Base-by-base conservation (phyloP, 176 grass and related monocot genomes). In the bread wheat (Triticum aestivum) region DNA sequence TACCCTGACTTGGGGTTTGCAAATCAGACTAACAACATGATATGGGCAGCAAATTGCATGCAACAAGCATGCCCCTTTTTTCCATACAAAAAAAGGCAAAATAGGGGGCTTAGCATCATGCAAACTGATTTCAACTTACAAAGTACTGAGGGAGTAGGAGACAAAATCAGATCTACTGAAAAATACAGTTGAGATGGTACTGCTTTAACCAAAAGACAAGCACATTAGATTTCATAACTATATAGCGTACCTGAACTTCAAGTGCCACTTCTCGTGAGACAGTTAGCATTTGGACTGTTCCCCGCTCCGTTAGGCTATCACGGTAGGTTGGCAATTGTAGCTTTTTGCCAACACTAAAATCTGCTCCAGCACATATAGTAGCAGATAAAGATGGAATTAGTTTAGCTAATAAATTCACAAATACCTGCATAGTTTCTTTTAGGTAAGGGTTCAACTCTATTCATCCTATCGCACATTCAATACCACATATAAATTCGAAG, bases 271-370 rank as follows among this genome's bases (percentile, higher is more conserved):
- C 97, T 75, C 94, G 86, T 73, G 97, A 96, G 27, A 94, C 73
- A 24, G 97, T 99, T 27, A 99, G 71, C 92, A 99, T 99, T 93
- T 99, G 97, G 61, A 99, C 73, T 26, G 90, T 99, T 87, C 87
- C 90, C 64, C 90, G 79, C 76, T 99, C 94, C 75, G 83, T 96
- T 70, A 99, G 84, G 80, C 94, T 87, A 54, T 93, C 94, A 91
- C 90, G 94, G 82, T 94, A 99, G 81, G 92, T 92, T 26, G 97
- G 97, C 78, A 96, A 83, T 82, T 93, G 90, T 24, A 94, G 68
- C 66, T 91, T 99, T 79, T 99, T 99, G 49, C 90, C 83, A 83
- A 93, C 79, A 73, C 39, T 75, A 90, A 93, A 99, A 90, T 99
- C 97, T 99, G 87, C 39, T 77, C 23, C 14, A 88, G 64, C 71